phyloP scores from a whole-genome alignment of 164 flowering plant genomes.

The Liquidambar formosana region DNA sequence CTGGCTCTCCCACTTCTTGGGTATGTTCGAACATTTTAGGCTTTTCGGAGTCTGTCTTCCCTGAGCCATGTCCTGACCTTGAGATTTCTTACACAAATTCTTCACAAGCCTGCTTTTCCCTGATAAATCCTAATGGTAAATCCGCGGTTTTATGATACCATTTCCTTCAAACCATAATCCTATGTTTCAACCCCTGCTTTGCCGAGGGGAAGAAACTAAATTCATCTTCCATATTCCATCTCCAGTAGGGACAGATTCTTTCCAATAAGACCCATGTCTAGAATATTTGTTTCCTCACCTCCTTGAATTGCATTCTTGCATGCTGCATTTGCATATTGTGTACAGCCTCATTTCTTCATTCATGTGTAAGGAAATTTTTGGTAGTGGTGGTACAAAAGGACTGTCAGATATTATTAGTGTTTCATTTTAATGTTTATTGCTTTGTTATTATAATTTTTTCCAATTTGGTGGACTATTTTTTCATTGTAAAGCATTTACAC shows the following conservation, averaged over 20 bases:
- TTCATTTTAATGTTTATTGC: conserved; percentile 4
- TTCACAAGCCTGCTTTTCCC: conserved; percentile 26
- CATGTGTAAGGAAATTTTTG: conserved; percentile 66
- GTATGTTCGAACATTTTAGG: conserved; percentile 45
- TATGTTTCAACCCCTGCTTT: conserved; percentile 1
- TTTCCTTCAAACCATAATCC: conserved; percentile 7
- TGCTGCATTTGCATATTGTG: conserved; percentile 32
- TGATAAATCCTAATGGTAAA: conserved; percentile 15
- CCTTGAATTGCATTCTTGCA: conserved; percentile 5
- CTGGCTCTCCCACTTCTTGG: conserved; percentile 28
- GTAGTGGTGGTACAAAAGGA: conserved; percentile 21
- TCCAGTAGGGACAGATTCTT: conserved; percentile 36
- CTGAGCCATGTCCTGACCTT: conserved; percentile 53
- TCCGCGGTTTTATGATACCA: conserved; percentile 31
- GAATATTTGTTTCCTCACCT: conserved; percentile 21
- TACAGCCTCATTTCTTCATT: conserved; percentile 55
- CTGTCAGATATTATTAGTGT: conserved; percentile 2
- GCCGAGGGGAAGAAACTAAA: too few relatives aligned
- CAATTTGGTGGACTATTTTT: too few relatives aligned
- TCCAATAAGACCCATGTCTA: conserved; percentile 30
- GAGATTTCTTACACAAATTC: conserved; percentile 22
- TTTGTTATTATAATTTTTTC: too few relatives aligned
- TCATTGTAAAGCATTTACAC: conserved; percentile 14
- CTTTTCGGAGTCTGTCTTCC: conserved; percentile 38
- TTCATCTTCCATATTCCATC: conserved; percentile 23